phyloP scores from a whole-genome alignment of 768 basidiomycete genomes.

The Termitomyces titanicus region DNA sequence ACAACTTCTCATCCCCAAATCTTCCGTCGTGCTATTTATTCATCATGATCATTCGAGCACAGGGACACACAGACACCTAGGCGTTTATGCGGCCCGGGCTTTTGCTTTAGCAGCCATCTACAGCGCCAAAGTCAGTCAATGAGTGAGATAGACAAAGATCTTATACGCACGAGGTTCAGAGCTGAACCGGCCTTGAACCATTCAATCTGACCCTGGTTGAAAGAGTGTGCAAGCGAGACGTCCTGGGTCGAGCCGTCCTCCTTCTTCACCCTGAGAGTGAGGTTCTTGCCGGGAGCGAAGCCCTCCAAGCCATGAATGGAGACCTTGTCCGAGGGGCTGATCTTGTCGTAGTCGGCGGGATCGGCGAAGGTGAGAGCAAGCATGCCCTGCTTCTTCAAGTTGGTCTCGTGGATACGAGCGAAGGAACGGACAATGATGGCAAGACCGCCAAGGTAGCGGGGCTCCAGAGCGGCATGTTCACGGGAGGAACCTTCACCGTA shows the following conservation, averaged over 20 bases:
- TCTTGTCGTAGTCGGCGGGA: conserved; percentile 91
- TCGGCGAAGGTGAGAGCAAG: conserved; percentile 92
- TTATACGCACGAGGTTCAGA: conserved; percentile 65
- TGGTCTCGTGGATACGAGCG: conserved; percentile 97
- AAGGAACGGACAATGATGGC: conserved; percentile 97
- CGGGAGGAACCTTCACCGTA: conserved; percentile 98
- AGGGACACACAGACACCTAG: background rate
- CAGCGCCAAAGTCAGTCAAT: background rate
- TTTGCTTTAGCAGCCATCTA: conserved; percentile 18
- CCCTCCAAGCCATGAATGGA: conserved; percentile 85
- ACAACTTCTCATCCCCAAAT: background rate
- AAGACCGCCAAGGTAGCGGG: conserved; percentile 90
- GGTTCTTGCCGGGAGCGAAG: conserved; percentile 90
- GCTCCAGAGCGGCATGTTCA: conserved; percentile 96
- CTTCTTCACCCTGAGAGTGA: conserved; percentile 82
- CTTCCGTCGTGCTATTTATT: conserved; percentile 1
- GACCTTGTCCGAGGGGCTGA: conserved; percentile 83
- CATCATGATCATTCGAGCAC: background rate
- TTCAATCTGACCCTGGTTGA: conserved; percentile 95
- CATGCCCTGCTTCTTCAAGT: conserved; percentile 99
- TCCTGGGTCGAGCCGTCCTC: conserved; percentile 57
- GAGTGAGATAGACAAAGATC: conserved; percentile 17
- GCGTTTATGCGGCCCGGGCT: conserved; percentile 7
- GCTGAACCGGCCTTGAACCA: conserved; percentile 99
- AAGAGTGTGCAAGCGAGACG: conserved; percentile 82